Conservation (phyloP, 2,329 filamentous ascomycete genomes). For the Madurella fahalii region DNA sequence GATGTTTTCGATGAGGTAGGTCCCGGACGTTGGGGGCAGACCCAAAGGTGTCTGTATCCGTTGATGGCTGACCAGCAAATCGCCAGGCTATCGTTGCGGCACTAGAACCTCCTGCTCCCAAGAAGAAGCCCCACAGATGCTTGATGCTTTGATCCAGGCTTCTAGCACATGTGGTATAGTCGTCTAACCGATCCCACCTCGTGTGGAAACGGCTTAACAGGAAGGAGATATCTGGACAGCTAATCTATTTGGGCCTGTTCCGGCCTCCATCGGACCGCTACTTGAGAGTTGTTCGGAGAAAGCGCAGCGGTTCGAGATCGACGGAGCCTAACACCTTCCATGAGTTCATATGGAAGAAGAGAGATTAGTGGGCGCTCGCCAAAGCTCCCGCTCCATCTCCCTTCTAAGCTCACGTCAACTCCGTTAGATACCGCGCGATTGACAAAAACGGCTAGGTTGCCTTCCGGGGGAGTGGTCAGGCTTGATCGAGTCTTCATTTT, state of each 20-base stretch:
- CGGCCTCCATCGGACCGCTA: not conserved
- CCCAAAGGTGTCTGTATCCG: not conserved
- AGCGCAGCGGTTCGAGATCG: not conserved
- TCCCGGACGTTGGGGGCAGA: not conserved
- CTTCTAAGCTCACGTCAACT: not conserved
- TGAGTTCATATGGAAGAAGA: not conserved
- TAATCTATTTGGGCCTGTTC: conserved; percentile 4
- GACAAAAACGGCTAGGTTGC: not conserved
- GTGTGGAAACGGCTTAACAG: not conserved
- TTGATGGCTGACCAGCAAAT: conserved; percentile 20
- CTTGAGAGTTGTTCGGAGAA: conserved; percentile 1
- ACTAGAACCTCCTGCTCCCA: conserved; percentile 78
- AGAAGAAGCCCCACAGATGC: conserved; percentile 71
- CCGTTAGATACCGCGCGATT: not conserved
- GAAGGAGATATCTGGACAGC: conserved; percentile 16
- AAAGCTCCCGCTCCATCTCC: not conserved
- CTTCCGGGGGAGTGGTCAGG: conserved; percentile 1
- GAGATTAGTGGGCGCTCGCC: not conserved
- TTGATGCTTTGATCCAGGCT: conserved; percentile 55
- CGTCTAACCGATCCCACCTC: conserved; percentile 3
- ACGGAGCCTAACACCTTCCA: not conserved
- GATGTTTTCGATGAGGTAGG: conserved; percentile 98
- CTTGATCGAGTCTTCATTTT: conserved; percentile 4
- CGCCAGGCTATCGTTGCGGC: conserved; percentile 88
- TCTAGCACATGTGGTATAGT: conserved; percentile 25